phyloP scores from a whole-genome alignment of 2,329 filamentous ascomycete genomes.

The Apiospora hydei region DNA sequence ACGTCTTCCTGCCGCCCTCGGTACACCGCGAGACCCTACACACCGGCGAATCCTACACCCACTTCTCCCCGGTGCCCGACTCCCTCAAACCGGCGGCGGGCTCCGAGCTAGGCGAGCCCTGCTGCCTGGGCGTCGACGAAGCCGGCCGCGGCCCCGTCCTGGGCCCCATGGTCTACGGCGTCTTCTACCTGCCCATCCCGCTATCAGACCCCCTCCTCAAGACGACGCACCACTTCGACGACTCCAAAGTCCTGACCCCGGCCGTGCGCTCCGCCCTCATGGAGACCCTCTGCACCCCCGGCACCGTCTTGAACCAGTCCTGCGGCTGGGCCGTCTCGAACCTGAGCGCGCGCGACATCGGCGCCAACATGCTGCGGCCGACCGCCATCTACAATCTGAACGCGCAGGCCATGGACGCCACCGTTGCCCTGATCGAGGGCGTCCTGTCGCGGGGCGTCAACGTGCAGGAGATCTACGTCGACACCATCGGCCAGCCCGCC shows the following conservation, averaged over 20 bases:
- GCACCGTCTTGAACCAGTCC: slow-evolving; percentile 52
- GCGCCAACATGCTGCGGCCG: slow-evolving; percentile 76
- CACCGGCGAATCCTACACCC: slow-evolving; percentile 71
- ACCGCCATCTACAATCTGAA: slow-evolving; percentile 84
- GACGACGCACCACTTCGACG: slow-evolving; percentile 84
- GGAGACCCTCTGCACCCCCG: slow-evolving; percentile 72
- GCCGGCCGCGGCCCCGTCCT: slow-evolving; percentile 94
- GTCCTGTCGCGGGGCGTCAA: slow-evolving; percentile 82
- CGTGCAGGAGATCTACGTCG: slow-evolving; percentile 89
- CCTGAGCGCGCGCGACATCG: slow-evolving; percentile 85
- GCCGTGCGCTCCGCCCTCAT: slow-evolving; percentile 77
- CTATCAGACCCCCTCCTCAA: slow-evolving; percentile 78
- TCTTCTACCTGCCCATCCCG: slow-evolving; percentile 78
- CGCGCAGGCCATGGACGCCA: slow-evolving; percentile 93
- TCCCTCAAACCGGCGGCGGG: slow-evolving; percentile 56
- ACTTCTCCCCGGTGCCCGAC: slow-evolving; percentile 74
- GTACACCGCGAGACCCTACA: slow-evolving; percentile 65
- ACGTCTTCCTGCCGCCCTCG: slow-evolving; percentile 72
- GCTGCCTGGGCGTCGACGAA: slow-evolving; percentile 90
- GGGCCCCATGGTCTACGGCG: slow-evolving; percentile 77
- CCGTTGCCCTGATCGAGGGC: slow-evolving; percentile 79
- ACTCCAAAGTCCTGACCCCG: slow-evolving; percentile 90
- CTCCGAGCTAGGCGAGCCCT: slow-evolving; percentile 53
- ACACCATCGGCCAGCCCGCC: slow-evolving; percentile 86
- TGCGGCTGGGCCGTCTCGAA: slow-evolving; percentile 85